These are phyloP conservation scores for Arabidopsis thaliana DNA, from an alignment of 345 rosid genomes.

Conservation along the genomic window TAIR10.1 NC_003074.8:11297501-11298000, in stretches of 20 bases:
- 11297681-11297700: slow-evolving; percentile 78
- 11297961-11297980: slow-evolving; percentile 52
- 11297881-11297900: slow-evolving; percentile 68
- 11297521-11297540: slow-evolving; percentile 64
- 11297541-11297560: slow-evolving; percentile 79
- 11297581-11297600: slow-evolving; percentile 61
- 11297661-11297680: slow-evolving; percentile 70
- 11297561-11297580: slow-evolving; percentile 86
- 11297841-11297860: slow-evolving; percentile 66
- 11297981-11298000: slow-evolving; percentile 37
- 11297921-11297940: slow-evolving; percentile 46
- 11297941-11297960: slow-evolving; percentile 41
- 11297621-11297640: slow-evolving; percentile 51
- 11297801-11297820: slow-evolving; percentile 90
- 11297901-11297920: slow-evolving; percentile 60
- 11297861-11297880: slow-evolving; percentile 69
- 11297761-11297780: slow-evolving; percentile 67
- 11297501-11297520: slow-evolving; percentile 77
- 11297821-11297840: slow-evolving; percentile 82
- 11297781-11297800: slow-evolving; percentile 75
- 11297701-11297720: slow-evolving; percentile 70
- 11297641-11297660: slow-evolving; percentile 14
- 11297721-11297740: slow-evolving; percentile 84
- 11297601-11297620: slow-evolving; percentile 61
- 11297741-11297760: slow-evolving; percentile 78